Base-by-base conservation (phyloP, 805 yeast species). In the Yamadazyma scolyti region DNA sequence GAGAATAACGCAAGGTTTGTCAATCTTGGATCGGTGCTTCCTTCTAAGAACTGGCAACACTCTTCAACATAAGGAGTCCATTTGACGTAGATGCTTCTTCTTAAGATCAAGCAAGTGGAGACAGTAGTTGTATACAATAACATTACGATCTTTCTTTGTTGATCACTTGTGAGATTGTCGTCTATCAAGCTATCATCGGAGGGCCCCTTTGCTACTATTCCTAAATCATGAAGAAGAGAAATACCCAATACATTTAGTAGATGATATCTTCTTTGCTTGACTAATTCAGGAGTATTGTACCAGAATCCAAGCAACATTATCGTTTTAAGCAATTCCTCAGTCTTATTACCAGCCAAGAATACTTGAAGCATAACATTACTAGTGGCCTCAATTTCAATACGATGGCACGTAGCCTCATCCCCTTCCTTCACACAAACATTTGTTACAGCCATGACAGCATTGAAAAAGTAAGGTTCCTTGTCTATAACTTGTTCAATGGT, bases 261-360 rank as follows among this genome's bases (percentile, higher is more conserved):
- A 50, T 84, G 93, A 42, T 80, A 79, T 28, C 94, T 73, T 35
- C 94, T 75, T 44, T 82, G 83, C 41, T 79, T 83, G 42, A 84
- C 83, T 44, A 84, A 63, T 54, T 86, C 96, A 0, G 95, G 84
- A 4, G 85, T 74, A 42, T 82, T 84, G 50, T 86, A 87, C 95
- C 95, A 88, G 17, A 80, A 54, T 16, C 82, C 71, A 31, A 82
- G 61, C 5, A 84, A 47, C 12, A 82, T 49, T 29, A 83, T 58
- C 12, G 79, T 61, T 50, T 80, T 79, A 23, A 87, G 59, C 21
- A 85, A 55, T 50, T 85, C 89, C 11, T 78, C 56, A 5, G 79
- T 70, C 57, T 85, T 88, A 33, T 75, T 68, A 12, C 96, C 95
- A 16, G 73, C 64, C 6, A 81, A 68, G 56, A 87, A 56, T 8